These are phyloP conservation scores for Diplodia scrobiculata DNA, from an alignment of 2,329 filamentous ascomycete genomes.

Conservation along the genomic window DNA sequence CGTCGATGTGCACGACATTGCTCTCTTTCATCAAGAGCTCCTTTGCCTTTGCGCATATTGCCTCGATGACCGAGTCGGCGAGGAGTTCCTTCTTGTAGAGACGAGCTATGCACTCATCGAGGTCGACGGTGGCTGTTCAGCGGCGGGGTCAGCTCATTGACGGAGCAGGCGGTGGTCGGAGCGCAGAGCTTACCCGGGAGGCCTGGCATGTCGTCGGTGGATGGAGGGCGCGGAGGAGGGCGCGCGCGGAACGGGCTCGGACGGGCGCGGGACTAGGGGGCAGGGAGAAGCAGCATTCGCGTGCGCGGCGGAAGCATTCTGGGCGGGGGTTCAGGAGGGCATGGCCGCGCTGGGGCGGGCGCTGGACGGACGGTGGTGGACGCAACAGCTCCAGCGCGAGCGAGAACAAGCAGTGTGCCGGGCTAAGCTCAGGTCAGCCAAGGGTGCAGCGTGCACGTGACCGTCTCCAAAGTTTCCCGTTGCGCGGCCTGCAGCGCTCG, in stretches of 20 bases:
- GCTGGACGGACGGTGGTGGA: neutral
- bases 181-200: conserved; percentile 48
- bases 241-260: conserved; percentile 40
- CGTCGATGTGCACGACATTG: conserved; percentile 96
- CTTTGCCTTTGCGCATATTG: conserved; percentile 98
- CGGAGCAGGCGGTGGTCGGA: conserved; percentile 1
- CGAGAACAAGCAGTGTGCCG: neutral
- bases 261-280: conserved; percentile 35
- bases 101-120: conserved; percentile 96
- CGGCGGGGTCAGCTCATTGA: conserved; percentile 28
- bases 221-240: conserved; percentile 11
- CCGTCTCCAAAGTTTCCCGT: conserved; percentile 12
- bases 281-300: conserved; percentile 19
- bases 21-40: conserved; percentile 99
- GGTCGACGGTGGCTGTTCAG: conserved; percentile 80
- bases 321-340: conserved; percentile 22
- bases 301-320: conserved; percentile 21
- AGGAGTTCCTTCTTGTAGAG: conserved; percentile 97
- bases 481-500: conserved; percentile 22
- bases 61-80: conserved; percentile 96
- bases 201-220: conserved; percentile 49
- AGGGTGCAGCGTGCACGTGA: conserved; percentile 10
- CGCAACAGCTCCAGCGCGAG: neutral
- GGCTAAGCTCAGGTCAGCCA: neutral
- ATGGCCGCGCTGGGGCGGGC: conserved; percentile 16